Base-by-base conservation (phyloP, 345 rosid genomes). In the Salix brachista region DNA sequence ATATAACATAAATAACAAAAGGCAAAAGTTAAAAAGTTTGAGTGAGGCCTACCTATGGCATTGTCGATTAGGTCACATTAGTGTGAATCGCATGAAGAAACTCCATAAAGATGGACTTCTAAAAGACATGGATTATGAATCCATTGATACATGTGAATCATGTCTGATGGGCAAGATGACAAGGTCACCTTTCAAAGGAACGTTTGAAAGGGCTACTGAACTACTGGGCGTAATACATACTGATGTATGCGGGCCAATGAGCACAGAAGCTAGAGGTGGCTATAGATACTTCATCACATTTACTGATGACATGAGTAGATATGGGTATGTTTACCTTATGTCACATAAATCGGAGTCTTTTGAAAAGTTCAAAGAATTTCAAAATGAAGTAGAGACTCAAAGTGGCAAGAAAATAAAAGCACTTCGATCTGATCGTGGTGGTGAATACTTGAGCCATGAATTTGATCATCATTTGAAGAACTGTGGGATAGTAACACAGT, bases 191-290 rank as follows among this genome's bases (percentile, higher is more conserved):
- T 69, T 69, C 41, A 69, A 37, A 12, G 50, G 72, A 28, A 69
- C 37, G 37, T 44, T 44, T 18, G 72, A 13, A 69, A 19, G 26
- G 3, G 30, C 17, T 12, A 13, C 21, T 41, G 52, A 10, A n/a
- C 42, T 13, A 69, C n/a, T 41, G 26, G 42, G 34, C 6, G 10
- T 67, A 32, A 67, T 67, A 67, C 41, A 67, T 32, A 13, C 41
- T n/a, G 70, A 67, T 67, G 70, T 67, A 67, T 32, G 41, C 13
- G 70, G 70, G 13, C 70, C 41, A 32, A 67, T 67, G 70, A 32
- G 10, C 28, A 21, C 46, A 21, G 39, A 28, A 26, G 41, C 23
- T 18, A 67, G 70, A 67, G 70, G 70, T 67, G 42, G 70, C 14
- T 67, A 21, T 61, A 44, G 50, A 44, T 44, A 66, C 37, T 66